phyloP scores from a whole-genome alignment of 305 asterid genomes.

The Fraxinus sp. region DNA sequence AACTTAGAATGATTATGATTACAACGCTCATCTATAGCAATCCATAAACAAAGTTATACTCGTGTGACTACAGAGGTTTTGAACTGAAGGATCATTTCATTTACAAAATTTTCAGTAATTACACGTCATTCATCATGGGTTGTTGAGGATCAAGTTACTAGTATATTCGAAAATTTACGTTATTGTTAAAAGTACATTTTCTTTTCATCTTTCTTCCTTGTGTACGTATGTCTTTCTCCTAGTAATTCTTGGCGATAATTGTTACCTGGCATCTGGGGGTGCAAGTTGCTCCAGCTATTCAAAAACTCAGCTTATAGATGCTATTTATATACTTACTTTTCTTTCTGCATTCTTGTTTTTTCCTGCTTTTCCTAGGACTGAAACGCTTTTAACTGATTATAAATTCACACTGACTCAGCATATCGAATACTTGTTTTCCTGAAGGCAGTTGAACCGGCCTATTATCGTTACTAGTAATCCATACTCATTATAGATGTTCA shows the following conservation, averaged over 20 bases:
- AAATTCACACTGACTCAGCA: not conserved
- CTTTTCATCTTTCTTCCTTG: not conserved
- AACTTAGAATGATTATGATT: conserved; percentile 2
- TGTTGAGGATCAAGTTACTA: not conserved
- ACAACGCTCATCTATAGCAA: conserved; percentile 5
- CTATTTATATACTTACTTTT: not conserved
- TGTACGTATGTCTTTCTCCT: not conserved
- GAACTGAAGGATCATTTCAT: not conserved
- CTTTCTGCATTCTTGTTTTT: not conserved
- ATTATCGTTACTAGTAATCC: not conserved
- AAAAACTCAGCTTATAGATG: not conserved
- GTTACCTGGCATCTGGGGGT: not conserved
- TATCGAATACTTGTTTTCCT: not conserved
- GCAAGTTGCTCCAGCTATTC: not conserved
- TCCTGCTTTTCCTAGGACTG: not conserved
- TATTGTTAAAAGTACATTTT: not conserved
- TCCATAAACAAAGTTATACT: not conserved
- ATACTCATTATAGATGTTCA: not conserved
- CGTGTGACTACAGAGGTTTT: not conserved
- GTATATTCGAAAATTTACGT: not conserved
- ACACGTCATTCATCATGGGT: not conserved
- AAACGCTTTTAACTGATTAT: not conserved
- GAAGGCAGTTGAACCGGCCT: not conserved
- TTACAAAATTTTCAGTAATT: not conserved
- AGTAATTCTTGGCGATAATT: not conserved